Percentiles rank a stretch among this genome's conserved stretches.
Conservation (phyloP, 306 rosid genomes). For the Cyamopsis tetragonoloba region DNA sequence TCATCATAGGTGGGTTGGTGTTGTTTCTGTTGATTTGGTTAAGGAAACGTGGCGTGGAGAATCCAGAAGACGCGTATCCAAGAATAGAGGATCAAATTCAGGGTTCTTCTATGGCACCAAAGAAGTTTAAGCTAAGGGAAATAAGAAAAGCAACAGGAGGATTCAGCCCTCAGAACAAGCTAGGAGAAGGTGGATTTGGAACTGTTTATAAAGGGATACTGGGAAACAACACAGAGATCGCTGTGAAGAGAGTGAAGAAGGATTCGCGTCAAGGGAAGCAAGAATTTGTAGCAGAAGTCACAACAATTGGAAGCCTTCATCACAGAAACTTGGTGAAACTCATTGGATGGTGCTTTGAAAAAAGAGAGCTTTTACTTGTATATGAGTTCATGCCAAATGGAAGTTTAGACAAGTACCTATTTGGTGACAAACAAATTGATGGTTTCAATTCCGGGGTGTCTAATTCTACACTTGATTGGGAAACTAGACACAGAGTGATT, state of each 20-base stretch:
- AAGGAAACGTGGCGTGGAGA: conserved; percentile 11
- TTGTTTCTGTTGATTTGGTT: conserved; percentile 10
- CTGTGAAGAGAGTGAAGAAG: conserved; percentile 66
- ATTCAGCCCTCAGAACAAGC: conserved; percentile 59
- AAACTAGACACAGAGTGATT: conserved; percentile 42
- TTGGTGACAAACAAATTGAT: background rate
- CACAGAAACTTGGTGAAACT: conserved; percentile 73
- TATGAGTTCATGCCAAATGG: conserved; percentile 83
- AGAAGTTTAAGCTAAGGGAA: conserved; percentile 43
- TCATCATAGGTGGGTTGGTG: conserved; percentile 22
- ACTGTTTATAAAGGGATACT: conserved; percentile 62
- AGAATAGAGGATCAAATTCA: conserved; percentile 59
- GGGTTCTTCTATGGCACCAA: conserved; percentile 48
- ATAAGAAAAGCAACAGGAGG: conserved; percentile 53
- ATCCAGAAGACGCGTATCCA: conserved; percentile 40
- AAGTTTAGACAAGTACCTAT: conserved; percentile 65
- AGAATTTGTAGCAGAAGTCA: conserved; percentile 78
- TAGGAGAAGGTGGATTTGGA: conserved; percentile 83
- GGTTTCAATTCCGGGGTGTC: background rate
- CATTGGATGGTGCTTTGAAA: conserved; percentile 84
- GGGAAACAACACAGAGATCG: conserved; percentile 49
- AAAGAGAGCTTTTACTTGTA: conserved; percentile 62
- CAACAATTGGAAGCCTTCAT: conserved; percentile 72
- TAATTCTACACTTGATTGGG: conserved; percentile 39
- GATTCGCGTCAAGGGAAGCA: conserved; percentile 74